Percentiles rank a stretch among this genome's conserved stretches.
phyloP scores from a whole-genome alignment of 2,329 filamentous ascomycete genomes.

The Bipolaris bicolor region DNA sequence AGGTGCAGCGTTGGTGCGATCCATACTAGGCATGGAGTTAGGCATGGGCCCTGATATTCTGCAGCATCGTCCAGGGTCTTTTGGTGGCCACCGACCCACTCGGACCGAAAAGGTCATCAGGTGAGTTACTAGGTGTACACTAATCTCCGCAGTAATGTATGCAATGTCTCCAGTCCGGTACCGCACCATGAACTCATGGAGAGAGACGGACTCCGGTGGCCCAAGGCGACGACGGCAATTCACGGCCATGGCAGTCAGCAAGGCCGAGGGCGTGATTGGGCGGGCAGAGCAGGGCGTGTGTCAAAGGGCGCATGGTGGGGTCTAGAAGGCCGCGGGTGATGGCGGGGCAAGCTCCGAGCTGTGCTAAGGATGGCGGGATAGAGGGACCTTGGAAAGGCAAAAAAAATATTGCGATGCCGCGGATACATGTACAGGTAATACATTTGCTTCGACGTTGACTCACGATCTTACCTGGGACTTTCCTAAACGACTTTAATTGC shows the following conservation, averaged over 20 bases:
- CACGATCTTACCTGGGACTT: constrained; percentile 18
- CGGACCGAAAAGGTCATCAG: constrained; percentile 12
- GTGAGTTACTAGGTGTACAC: constrained; percentile 1
- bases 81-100: constrained; percentile 17
- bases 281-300: constrained; percentile 20
- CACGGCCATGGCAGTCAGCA: constrained; percentile 19
- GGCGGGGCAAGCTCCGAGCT: constrained; percentile 23
- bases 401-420: constrained; percentile 39
- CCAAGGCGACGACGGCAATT: constrained; percentile 35
- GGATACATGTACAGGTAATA: constrained; percentile 31
- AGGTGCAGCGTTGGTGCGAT: constrained; percentile 23
- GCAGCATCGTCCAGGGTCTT: constrained; percentile 9
- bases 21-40: constrained; percentile 11
- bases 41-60: constrained; percentile 25
- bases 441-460: constrained; percentile 28
- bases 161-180: constrained; percentile 1
- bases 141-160: constrained; percentile 4
- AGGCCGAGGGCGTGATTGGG: constrained; percentile 23
- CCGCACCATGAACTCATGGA: neutral
- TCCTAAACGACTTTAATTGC: constrained; percentile 2
- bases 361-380: constrained; percentile 23
- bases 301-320: constrained; percentile 31
- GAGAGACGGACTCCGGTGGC: constrained; percentile 4
- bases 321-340: constrained; percentile 21
- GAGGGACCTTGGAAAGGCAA: constrained; percentile 27